phyloP scores from a whole-genome alignment of 768 basidiomycete genomes.

The Leucosporidium yakuticum region DNA sequence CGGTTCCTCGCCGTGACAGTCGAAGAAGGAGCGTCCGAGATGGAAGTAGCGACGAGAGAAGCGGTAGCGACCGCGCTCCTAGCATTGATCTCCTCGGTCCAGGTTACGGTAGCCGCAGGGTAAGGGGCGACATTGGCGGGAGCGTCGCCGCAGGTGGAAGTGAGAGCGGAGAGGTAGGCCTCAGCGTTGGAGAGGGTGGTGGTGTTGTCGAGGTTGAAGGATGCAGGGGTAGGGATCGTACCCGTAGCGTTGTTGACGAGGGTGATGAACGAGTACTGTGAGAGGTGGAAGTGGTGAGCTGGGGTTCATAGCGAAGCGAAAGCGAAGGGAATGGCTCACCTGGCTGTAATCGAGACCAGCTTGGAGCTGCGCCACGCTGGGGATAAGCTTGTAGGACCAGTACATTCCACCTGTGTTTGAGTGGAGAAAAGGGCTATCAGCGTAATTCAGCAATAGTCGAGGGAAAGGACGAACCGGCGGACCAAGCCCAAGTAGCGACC shows the following conservation, averaged over 20 bases:
- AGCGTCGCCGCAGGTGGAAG: conserved; percentile 10
- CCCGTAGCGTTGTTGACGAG: conserved; percentile 18
- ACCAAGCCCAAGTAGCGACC: conserved; percentile 36
- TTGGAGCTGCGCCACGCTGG: conserved; percentile 13
- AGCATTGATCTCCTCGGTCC: conserved; percentile 19
- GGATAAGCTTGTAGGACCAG: conserved; percentile 23
- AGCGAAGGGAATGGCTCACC: neutral
- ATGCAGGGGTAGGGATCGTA: conserved; percentile 16
- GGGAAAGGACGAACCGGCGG: neutral
- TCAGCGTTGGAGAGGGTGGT: conserved; percentile 7
- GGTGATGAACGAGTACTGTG: conserved; percentile 1
- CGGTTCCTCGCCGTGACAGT: neutral
- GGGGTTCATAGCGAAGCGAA: too few species aligned
- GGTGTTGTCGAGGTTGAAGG: conserved; percentile 17
- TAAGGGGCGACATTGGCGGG: conserved; percentile 26
- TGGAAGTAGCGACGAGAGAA: conserved; percentile 11
- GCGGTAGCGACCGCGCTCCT: conserved; percentile 4
- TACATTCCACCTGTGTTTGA: conserved; percentile 24
- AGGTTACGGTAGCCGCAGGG: neutral
- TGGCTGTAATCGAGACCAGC: conserved; percentile 31
- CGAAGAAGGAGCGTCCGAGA: neutral
- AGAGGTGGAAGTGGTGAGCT: neutral
- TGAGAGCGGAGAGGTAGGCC: conserved; percentile 11
- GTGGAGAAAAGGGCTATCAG: too few species aligned
- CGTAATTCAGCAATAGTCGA: neutral